phyloP scores from a whole-genome alignment of 306 rosid genomes.

The Senna siamea region DNA sequence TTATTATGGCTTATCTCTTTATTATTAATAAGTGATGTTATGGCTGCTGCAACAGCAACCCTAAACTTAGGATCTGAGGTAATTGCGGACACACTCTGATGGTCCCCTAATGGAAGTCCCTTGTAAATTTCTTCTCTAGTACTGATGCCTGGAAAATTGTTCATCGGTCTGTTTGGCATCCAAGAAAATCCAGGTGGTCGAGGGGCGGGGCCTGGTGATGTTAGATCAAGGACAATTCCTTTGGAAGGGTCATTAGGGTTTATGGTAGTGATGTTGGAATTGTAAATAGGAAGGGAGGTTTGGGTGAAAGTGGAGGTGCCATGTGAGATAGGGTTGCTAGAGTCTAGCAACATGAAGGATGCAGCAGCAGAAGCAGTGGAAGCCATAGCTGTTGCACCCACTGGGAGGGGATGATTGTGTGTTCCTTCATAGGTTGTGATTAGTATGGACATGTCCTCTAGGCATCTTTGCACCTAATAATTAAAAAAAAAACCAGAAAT shows the following conservation, averaged over 20 bases:
- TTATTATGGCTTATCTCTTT: constrained; percentile 47
- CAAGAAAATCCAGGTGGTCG: constrained; percentile 47
- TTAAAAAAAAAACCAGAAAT: background rate
- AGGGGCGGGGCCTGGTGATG: constrained; percentile 35
- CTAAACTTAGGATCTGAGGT: constrained; percentile 93
- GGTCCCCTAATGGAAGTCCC: constrained; percentile 46
- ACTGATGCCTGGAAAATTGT: background rate
- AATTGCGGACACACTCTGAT: constrained; percentile 53
- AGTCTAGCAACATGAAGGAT: constrained; percentile 58
- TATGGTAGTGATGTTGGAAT: constrained; percentile 34
- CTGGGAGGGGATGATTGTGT: constrained; percentile 94
- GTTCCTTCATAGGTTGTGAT: constrained; percentile 98
- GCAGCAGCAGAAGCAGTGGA: constrained; percentile 64
- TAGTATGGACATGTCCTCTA: constrained; percentile 94
- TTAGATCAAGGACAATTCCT: constrained; percentile 77
- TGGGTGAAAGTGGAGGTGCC: constrained; percentile 50
- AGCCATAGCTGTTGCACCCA: constrained; percentile 95
- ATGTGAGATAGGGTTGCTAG: constrained; percentile 49
- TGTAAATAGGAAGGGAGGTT: constrained; percentile 38
- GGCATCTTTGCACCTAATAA: constrained; percentile 89
- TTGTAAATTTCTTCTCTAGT: constrained; percentile 29
- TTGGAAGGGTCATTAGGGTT: constrained; percentile 70
- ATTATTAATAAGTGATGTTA: constrained; percentile 67
- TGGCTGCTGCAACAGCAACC: constrained; percentile 88
- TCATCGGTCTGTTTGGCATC: constrained; percentile 46